Evolutionary conservation across 2,329 filamentous ascomycete species (phyloP).

Genomic region (Cercospora sp.): DNA sequence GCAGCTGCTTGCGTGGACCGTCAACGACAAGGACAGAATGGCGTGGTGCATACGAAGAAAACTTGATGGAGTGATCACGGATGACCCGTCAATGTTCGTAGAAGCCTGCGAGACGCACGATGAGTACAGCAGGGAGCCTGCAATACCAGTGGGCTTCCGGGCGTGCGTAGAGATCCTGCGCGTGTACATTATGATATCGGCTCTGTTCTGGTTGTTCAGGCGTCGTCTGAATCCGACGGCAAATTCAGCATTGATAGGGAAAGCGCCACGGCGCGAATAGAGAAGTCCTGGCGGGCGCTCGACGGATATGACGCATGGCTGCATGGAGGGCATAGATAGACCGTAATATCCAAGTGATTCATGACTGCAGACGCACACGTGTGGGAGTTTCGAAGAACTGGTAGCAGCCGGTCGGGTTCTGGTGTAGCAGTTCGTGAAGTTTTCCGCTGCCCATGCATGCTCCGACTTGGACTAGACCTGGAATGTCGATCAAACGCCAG

Average conservation of each 20-base stretch:
- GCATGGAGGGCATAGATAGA: neutral
- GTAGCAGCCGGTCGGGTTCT: neutral
- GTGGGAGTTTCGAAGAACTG: neutral
- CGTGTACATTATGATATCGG: conserved; percentile 23
- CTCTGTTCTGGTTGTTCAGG: conserved; percentile 27
- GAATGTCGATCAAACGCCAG: neutral
- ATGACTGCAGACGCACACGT: neutral
- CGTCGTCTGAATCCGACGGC: conserved; percentile 15
- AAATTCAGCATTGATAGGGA: conserved; percentile 19
- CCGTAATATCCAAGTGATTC: neutral
- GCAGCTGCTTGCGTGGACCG: conserved; percentile 78
- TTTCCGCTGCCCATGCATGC: neutral
- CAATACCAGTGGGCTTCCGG: conserved; percentile 19
- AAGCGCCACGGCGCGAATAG: conserved; percentile 14
- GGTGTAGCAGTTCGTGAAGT: neutral
- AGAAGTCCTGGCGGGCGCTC: neutral
- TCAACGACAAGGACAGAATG: conserved; percentile 79
- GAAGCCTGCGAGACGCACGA: conserved; percentile 57
- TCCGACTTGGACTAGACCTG: neutral
- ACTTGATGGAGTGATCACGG: conserved; percentile 82
- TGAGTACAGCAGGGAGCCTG: conserved; percentile 29
- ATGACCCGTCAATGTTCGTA: conserved; percentile 70
- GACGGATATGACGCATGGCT: neutral
- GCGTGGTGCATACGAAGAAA: conserved; percentile 68
- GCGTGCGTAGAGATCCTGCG: conserved; percentile 21